Conservation (phyloP, 2,329 filamentous ascomycete species). For the Monosporascus sp. region DNA sequence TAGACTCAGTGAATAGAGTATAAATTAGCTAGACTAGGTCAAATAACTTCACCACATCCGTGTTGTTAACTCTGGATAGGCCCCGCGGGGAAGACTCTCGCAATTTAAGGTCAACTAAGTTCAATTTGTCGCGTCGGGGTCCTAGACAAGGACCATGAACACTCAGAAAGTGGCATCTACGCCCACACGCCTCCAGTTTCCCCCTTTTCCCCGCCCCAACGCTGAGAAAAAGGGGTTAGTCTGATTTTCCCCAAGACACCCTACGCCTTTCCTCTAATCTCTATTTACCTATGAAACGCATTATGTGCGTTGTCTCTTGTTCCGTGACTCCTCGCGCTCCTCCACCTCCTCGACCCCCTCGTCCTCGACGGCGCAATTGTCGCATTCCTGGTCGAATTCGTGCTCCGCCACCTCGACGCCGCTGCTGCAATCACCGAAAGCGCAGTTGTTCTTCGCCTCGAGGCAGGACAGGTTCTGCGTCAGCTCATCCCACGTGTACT, state of each 20-base stretch:
- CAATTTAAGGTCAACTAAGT: too few species aligned
- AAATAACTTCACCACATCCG: too few species aligned
- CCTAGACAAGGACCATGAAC: too few species aligned
- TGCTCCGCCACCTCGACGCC: slow-evolving; percentile 39
- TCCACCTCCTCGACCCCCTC: slow-evolving; percentile 32
- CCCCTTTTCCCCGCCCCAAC: too few species aligned
- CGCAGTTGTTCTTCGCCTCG: slow-evolving; percentile 42
- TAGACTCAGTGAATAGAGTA: too few species aligned
- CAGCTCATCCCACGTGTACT: slow-evolving; percentile 38
- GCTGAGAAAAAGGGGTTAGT: too few species aligned
- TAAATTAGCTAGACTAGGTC: too few species aligned
- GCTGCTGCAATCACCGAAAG: slow-evolving; percentile 37
- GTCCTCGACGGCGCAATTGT: slow-evolving; percentile 36
- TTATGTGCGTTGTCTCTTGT: not conserved
- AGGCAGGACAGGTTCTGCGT: slow-evolving; percentile 42
- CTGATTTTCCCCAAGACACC: not conserved
- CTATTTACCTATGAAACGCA: not conserved
- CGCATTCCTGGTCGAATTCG: slow-evolving; percentile 42
- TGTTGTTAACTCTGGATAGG: too few species aligned
- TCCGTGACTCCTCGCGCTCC: slow-evolving; percentile 14
- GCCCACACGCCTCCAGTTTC: too few species aligned
- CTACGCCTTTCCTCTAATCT: not conserved
- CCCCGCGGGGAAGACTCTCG: too few species aligned
- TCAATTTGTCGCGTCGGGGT: too few species aligned
- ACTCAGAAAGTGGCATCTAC: too few species aligned